Percentiles rank a stretch among this genome's conserved stretches.
phyloP scores from a whole-genome alignment of 73 alveolate genomes.

The Paramecium sonneborni region DNA sequence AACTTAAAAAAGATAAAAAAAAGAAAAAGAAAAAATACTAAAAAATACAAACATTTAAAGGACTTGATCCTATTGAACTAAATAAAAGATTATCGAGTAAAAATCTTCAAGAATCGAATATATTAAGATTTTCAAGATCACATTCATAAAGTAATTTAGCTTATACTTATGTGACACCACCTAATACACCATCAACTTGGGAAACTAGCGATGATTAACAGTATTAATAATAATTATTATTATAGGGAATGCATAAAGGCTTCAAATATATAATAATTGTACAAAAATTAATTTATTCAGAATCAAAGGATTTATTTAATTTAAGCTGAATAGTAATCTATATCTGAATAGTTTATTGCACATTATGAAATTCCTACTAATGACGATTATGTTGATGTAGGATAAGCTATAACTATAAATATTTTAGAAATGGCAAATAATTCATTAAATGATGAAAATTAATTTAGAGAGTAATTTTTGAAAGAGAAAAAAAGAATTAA shows the following conservation, averaged over 20 bases:
- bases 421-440: neutral
- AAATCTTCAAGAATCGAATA: neutral
- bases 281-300: neutral
- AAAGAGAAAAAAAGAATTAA: neutral
- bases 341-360: neutral
- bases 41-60: neutral
- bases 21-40: neutral
- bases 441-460: neutral
- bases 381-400: neutral
- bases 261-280: neutral
- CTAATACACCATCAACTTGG: conserved; percentile 9
- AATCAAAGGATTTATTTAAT: neutral
- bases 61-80: neutral
- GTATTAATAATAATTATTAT: neutral
- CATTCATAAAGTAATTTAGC: neutral
- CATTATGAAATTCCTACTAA: neutral
- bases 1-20: neutral
- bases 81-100: neutral
- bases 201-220: neutral
- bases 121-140: neutral
- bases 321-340: neutral
- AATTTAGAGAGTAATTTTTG: neutral
- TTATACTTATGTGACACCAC: neutral
- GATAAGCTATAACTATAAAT: neutral
- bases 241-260: neutral